These are phyloP conservation scores for Xylariaceae sp. DNA, from an alignment of 2,329 filamentous ascomycete species.

Conservation along the genomic window DNA sequence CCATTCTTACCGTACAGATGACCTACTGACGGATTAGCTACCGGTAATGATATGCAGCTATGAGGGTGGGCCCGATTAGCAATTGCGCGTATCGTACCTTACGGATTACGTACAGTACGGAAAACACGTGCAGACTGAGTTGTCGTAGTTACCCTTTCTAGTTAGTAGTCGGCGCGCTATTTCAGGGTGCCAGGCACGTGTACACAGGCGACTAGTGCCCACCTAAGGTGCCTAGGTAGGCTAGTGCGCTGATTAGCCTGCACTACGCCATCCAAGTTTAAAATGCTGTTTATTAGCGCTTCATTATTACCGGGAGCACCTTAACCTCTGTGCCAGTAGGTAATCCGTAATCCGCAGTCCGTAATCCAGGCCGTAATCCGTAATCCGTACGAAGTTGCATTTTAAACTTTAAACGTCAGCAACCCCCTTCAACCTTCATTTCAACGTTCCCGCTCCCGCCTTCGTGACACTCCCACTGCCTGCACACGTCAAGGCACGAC, in stretches of 20 bases:
- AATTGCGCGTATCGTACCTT: not conserved
- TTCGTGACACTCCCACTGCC: not conserved
- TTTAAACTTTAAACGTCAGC: not conserved
- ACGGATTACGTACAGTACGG: not conserved
- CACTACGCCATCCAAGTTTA: not conserved
- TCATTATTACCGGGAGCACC: not conserved
- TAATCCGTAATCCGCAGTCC: no score
- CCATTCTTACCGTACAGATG: no score
- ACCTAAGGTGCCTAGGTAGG: not conserved
- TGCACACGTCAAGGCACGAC: not conserved
- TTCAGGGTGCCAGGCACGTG: not conserved
- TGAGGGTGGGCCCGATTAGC: no score
- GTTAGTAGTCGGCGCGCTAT: not conserved
- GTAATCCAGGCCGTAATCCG: not conserved
- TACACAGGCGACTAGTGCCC: no score
- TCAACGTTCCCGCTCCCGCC: not conserved
- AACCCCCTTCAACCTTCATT: not conserved
- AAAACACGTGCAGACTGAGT: not conserved
- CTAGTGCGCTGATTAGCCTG: not conserved
- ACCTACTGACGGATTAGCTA: constrained; percentile 10
- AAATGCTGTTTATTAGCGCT: not conserved
- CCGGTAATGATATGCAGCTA: no score
- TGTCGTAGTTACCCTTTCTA: not conserved
- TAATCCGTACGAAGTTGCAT: not conserved
- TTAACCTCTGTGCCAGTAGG: no score